phyloP scores from a whole-genome alignment of 2,329 filamentous ascomycete species.

The Pezicula neosporulosa region DNA sequence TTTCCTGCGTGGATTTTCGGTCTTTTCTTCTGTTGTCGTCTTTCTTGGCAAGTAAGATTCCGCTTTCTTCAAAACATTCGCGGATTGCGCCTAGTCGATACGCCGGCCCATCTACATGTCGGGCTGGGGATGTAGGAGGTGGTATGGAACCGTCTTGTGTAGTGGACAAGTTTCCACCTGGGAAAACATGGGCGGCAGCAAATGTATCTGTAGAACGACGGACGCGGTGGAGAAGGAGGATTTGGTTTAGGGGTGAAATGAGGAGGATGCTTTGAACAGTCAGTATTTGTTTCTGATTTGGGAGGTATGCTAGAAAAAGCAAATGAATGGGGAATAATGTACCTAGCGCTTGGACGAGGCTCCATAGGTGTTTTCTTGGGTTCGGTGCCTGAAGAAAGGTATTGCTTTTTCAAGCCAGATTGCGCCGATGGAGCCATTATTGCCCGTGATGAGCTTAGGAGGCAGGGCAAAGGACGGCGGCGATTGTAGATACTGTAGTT shows the following conservation, averaged over 20 bases:
- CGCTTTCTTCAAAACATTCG: conserved; percentile 94
- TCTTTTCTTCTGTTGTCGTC: conserved; percentile 50
- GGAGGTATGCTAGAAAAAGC: not conserved
- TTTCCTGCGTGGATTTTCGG: conserved; percentile 67
- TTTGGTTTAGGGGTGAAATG: conserved; percentile 80
- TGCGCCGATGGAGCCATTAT: conserved; percentile 1
- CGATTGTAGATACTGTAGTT: too few relatives aligned
- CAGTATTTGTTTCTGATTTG: not conserved
- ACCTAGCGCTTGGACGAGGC: conserved; percentile 65
- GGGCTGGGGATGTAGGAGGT: conserved; percentile 39
- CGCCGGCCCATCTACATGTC: conserved; percentile 67
- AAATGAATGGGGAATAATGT: conserved; percentile 10
- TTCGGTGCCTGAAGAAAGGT: conserved; percentile 22
- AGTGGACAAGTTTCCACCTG: conserved; percentile 78
- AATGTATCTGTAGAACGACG: conserved; percentile 74
- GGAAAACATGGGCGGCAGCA: conserved; percentile 91
- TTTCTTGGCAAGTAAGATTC: conserved; percentile 63
- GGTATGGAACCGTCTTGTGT: conserved; percentile 68
- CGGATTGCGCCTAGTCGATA: conserved; percentile 84
- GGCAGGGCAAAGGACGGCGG: too few relatives aligned
- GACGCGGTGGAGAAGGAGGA: conserved; percentile 84
- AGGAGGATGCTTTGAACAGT: conserved; percentile 63
- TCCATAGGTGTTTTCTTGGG: conserved; percentile 28
- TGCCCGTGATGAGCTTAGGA: too few relatives aligned
- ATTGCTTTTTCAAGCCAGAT: conserved; percentile 22